These are phyloP conservation scores for Puccinia hordei DNA, from an alignment of 1,284 basidiomycete genomes.

Conservation along the genomic window DNA sequence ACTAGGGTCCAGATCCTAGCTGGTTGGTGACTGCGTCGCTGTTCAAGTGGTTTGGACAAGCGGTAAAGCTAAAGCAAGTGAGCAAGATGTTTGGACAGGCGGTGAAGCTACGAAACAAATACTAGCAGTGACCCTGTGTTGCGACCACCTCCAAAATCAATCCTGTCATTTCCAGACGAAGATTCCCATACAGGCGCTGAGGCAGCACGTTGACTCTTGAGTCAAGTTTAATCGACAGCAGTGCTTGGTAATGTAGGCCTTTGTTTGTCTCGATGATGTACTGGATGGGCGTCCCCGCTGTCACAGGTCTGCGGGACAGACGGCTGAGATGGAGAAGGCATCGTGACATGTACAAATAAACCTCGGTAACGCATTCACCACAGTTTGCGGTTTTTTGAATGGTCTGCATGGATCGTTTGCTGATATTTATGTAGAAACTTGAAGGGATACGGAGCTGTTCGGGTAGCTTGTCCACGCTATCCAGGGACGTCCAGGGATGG, in stretches of 20 bases:
- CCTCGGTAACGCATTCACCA: no score
- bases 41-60: background rate
- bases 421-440: no score
- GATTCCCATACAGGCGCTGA: background rate
- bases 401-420: no score
- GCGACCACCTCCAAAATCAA: no score
- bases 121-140: background rate
- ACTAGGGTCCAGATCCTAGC: background rate
- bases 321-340: background rate
- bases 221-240: background rate
- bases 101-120: background rate
- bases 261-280: background rate
- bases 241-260: background rate
- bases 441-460: no score
- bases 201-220: background rate
- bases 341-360: background rate
- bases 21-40: background rate
- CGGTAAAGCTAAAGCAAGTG: no score
- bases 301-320: conserved; percentile 17
- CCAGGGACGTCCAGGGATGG: no score
- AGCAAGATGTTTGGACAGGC: background rate
- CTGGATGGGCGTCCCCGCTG: background rate
- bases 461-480: no score
- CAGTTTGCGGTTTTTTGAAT: no score
- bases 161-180: background rate